These are phyloP conservation scores for Amaranthus hypochondriacus DNA, from an alignment of 148 eudicot genomes.

Conservation along the genomic window DNA sequence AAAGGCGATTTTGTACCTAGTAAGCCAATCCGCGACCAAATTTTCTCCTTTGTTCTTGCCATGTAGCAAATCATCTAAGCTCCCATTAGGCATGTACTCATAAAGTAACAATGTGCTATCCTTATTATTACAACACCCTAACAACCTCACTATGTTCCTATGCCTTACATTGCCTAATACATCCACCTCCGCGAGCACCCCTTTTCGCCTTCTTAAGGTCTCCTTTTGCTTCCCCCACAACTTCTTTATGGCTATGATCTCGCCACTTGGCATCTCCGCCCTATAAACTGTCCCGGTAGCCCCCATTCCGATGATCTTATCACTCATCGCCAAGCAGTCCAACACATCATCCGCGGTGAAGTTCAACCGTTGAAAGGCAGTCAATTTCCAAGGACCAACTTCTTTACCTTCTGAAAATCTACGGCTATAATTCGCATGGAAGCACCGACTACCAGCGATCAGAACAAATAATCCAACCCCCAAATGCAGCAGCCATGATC, in stretches of 20 bases:
- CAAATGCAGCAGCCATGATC: constrained; percentile 77
- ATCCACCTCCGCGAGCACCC: constrained; percentile 86
- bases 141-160: constrained; percentile 72
- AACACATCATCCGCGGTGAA: constrained; percentile 83
- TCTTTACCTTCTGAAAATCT: constrained; percentile 30
- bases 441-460: constrained; percentile 69
- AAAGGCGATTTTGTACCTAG: constrained; percentile 72
- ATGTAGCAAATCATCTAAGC: constrained; percentile 76
- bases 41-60: constrained; percentile 62
- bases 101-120: constrained; percentile 77
- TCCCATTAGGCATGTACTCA: constrained; percentile 98
- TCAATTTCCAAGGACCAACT: constrained; percentile 73
- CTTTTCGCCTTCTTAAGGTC: constrained; percentile 41
- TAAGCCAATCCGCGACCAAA: constrained; percentile 68
- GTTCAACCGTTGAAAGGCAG: constrained; percentile 83
- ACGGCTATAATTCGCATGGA: constrained; percentile 35
- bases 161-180: constrained; percentile 90
- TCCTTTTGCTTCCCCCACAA: constrained; percentile 79
- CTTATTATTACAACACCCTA: constrained; percentile 80
- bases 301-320: constrained; percentile 85
- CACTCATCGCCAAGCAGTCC: constrained; percentile 62
- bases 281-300: constrained; percentile 79
- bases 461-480: constrained; percentile 57
- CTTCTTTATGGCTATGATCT: constrained; percentile 81
- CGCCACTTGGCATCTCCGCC: constrained; percentile 90